phyloP scores from a whole-genome alignment of 2,329 filamentous ascomycete genomes.

The Fusarium xylarioides region DNA sequence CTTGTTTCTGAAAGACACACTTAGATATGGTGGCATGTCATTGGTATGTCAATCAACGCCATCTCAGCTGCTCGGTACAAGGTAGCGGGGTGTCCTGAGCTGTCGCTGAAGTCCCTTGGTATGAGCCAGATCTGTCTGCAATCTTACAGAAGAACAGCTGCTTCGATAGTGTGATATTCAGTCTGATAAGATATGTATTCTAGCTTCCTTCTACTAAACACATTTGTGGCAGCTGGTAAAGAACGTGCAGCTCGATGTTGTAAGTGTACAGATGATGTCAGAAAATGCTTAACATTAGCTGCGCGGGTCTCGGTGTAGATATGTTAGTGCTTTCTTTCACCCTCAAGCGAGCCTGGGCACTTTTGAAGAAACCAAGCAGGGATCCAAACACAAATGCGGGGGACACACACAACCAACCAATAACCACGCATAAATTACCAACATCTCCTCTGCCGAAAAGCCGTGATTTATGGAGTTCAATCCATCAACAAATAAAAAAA shows the following conservation, averaged over 20 bases:
- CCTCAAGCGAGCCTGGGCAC: background rate
- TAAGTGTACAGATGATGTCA: accelerated
- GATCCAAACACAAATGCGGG: background rate
- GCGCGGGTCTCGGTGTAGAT: accelerated
- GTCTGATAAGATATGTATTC: background rate
- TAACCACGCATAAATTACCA: background rate
- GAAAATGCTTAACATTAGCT: accelerated
- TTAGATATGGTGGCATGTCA: accelerated
- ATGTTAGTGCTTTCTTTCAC: background rate
- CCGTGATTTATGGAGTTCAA: background rate
- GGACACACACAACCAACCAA: background rate
- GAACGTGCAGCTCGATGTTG: background rate
- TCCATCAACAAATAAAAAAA: background rate
- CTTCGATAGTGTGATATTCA: background rate
- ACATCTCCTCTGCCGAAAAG: background rate
- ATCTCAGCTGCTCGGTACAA: background rate
- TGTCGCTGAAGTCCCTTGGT: accelerated
- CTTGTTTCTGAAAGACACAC: accelerated
- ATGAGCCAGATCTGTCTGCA: accelerated
- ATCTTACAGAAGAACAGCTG: accelerated
- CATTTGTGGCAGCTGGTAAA: background rate
- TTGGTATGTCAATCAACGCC: background rate
- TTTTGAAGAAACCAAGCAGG: background rate
- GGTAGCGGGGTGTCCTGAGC: background rate
- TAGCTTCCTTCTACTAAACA: background rate